Base-by-base conservation (phyloP, 176 grass and related monocot genomes). In the Hyparrhenia diplandra region DNA sequence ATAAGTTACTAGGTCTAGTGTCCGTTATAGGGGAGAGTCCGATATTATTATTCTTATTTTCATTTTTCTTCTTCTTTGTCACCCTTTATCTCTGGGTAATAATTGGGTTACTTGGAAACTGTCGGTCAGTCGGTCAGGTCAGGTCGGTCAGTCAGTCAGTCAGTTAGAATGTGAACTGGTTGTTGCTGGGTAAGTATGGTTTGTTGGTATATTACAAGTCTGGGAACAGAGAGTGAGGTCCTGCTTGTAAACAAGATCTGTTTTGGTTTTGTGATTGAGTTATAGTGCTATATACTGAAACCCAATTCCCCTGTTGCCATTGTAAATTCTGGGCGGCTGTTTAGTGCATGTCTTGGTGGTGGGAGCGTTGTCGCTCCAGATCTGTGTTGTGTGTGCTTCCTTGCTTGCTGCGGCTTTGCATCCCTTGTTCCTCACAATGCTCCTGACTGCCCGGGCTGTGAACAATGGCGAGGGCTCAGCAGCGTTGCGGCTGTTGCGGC, bases 1-100 rank as follows among this genome's bases (percentile, higher is more conserved):
- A 90, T 92, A 92, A 93, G 79, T 87, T 79, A 74, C 36, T 69
- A 82, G 82, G 82, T 78, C 71, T 90, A 85, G 73, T 10, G 78
- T 84, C 80, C 73, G 84, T 85, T 85, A 90, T 82, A 85, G 86
- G 81, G 79, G 80, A 69, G 83, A 69, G 83, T 83, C 68, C n/a
- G 49, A 82, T 73, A 85, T 81, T 39, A 74, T 79, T 68, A 31
- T 64, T 63, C 9, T 76, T 70, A 29, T 14, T 37, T 74, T 18
- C 17, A 27, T 81, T 25, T 25, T 78, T 72, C 29, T 8, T 60
- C 51, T 23, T 66, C 17, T 8, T 21, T 77, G 63, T 70, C 3
- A 11, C 64, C 78, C 39, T 62, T 59, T 52, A n/a, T 7, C 24
- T 34, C 64, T 57, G 82, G 85, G 85, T 71, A 86, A 90, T 90